These are phyloP conservation scores for Bertia moriformis DNA, from an alignment of 2,329 filamentous ascomycete genomes.

Conservation along the genomic window DNA sequence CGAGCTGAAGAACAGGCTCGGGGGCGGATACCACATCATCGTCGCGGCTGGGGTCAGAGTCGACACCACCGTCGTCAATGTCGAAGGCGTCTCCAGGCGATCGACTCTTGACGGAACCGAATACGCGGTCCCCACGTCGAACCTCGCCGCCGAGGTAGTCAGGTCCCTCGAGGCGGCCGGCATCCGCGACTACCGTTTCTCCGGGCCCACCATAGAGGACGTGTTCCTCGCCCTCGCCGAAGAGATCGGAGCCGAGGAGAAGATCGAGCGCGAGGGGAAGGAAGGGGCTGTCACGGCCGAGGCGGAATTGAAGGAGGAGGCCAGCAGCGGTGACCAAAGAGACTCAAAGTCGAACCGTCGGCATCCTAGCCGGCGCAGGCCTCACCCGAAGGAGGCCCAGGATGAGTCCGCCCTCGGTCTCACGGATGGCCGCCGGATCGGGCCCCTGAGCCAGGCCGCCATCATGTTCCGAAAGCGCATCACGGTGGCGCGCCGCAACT, in stretches of 20 bases:
- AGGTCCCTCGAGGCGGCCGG: conserved; percentile 49
- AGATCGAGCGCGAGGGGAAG: background rate
- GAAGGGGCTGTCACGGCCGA: background rate
- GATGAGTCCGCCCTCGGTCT: conserved; percentile 31
- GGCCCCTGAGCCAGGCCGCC: conserved; percentile 53
- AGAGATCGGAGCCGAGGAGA: conserved; percentile 47
- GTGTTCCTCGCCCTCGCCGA: conserved; percentile 79
- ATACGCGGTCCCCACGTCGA: conserved; percentile 58
- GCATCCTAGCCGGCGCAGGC: conserved; percentile 4
- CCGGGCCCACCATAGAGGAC: conserved; percentile 81
- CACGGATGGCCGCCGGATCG: conserved; percentile 54
- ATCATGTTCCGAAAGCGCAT: conserved; percentile 67
- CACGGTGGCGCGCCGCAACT: conserved; percentile 66
- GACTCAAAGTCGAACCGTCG: conserved; percentile 3
- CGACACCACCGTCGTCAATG: conserved; percentile 27
- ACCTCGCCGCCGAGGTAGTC: conserved; percentile 58
- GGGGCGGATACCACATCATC: conserved; percentile 73
- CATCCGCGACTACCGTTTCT: conserved; percentile 68
- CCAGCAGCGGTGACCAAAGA: background rate
- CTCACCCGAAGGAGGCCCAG: conserved; percentile 11
- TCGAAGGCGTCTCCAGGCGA: conserved; percentile 39
- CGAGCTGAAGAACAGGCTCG: conserved; percentile 67
- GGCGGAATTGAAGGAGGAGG: conserved; percentile 5
- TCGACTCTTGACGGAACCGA: conserved; percentile 52
- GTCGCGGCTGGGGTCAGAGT: conserved; percentile 42